Conservation (phyloP, 106 monocot species). For the Acorus gramineus region DNA sequence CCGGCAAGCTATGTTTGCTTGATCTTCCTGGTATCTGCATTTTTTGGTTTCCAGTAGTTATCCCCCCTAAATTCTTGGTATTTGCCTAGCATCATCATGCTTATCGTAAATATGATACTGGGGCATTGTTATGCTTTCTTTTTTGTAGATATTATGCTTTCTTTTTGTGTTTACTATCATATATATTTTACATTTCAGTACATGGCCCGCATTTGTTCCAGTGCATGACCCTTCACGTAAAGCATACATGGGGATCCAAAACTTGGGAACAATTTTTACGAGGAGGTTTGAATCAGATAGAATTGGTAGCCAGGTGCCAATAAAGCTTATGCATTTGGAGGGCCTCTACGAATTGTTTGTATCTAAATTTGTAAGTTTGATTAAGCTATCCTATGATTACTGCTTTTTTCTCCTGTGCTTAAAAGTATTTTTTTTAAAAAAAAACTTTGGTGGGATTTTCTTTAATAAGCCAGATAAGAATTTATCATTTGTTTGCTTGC, state of each 20-base stretch:
- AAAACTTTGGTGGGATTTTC: too few relatives aligned
- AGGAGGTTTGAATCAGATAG: conserved; percentile 88
- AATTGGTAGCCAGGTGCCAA: conserved; percentile 89
- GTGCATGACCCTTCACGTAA: conserved; percentile 94
- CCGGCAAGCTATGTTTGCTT: too few relatives aligned
- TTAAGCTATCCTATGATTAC: background rate
- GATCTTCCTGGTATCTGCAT: too few relatives aligned
- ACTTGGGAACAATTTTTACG: conserved; percentile 80
- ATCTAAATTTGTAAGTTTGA: conserved; percentile 91
- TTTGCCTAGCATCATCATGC: too few relatives aligned
- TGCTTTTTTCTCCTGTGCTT: background rate
- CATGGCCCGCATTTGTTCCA: conserved; percentile 97
- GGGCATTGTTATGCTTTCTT: conserved; percentile 1
- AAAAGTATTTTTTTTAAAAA: too few relatives aligned
- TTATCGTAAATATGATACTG: background rate
- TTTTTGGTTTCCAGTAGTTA: too few relatives aligned
- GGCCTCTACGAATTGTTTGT: conserved; percentile 91
- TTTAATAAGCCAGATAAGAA: too few relatives aligned
- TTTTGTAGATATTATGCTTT: background rate
- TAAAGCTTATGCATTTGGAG: conserved; percentile 95
- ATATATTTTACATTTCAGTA: conserved; percentile 35
- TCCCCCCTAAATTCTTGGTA: too few relatives aligned
- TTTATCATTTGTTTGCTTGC: too few relatives aligned
- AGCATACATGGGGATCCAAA: conserved; percentile 96
- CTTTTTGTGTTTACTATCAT: background rate